Percentiles rank a stretch among this genome's conserved stretches.
Conservation (phyloP, 441 rosid species). For the Pelargonium citronellum region DNA sequence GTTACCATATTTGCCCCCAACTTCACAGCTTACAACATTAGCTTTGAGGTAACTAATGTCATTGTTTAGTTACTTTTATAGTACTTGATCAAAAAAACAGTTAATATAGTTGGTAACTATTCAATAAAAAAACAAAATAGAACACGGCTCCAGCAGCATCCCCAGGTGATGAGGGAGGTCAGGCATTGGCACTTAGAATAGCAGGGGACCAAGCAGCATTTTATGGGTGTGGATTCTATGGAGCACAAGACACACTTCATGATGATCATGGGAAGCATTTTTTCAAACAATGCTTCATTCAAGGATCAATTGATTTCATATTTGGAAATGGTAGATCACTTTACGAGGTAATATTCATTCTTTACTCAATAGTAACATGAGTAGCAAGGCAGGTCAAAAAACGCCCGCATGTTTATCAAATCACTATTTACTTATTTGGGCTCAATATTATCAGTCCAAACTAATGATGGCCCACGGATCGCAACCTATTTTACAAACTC, state of each 20-base stretch:
- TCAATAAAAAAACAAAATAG: slow-evolving; percentile 23
- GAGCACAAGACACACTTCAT: slow-evolving; percentile 80
- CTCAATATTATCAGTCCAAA: no score
- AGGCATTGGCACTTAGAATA: slow-evolving; percentile 67
- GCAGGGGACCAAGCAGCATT: slow-evolving; percentile 71
- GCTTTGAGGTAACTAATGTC: slow-evolving; percentile 52
- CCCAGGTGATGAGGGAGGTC: slow-evolving; percentile 68
- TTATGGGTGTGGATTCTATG: slow-evolving; percentile 70
- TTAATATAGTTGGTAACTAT: background rate
- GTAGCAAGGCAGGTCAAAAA: no score
- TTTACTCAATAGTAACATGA: no score
- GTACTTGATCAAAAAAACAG: background rate
- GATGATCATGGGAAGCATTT: slow-evolving; percentile 72
- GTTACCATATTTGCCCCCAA: slow-evolving; percentile 50
- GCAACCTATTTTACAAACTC: no score
- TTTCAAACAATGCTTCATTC: slow-evolving; percentile 59
- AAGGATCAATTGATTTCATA: slow-evolving; percentile 85
- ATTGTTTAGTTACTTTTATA: no score
- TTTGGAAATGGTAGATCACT: slow-evolving; percentile 80
- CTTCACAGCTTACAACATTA: slow-evolving; percentile 66
- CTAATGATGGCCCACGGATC: no score
- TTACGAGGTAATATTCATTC: slow-evolving; percentile 37
- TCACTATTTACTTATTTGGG: no score
- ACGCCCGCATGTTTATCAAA: no score
- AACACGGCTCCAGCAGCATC: slow-evolving; percentile 58